These are phyloP conservation scores for Smallanthus sonchifolius DNA, from an alignment of 129 eudicot genomes.

Conservation along the genomic window DNA sequence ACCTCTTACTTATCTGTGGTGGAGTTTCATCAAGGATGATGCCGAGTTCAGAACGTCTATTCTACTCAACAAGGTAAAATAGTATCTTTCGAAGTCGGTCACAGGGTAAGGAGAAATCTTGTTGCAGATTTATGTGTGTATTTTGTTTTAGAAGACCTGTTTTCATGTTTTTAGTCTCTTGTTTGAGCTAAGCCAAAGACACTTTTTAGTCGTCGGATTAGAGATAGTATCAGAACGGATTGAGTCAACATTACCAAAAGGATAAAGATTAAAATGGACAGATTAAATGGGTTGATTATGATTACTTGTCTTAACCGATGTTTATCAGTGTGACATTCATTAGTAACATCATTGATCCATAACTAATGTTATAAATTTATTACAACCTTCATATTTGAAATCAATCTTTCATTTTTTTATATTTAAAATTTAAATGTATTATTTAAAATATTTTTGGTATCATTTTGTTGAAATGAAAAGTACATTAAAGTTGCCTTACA, in stretches of 20 bases:
- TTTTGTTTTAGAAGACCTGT: conserved; percentile 17
- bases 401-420: not conserved
- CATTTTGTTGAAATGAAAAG: not conserved
- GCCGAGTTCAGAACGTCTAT: conserved; percentile 55
- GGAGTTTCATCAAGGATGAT: conserved; percentile 93
- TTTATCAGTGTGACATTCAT: not conserved
- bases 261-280: not conserved
- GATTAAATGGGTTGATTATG: not conserved
- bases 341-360: not conserved
- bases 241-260: not conserved
- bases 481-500: not conserved
- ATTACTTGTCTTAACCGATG: not conserved
- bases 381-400: not conserved
- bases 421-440: not conserved
- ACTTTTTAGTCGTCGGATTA: not conserved
- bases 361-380: not conserved
- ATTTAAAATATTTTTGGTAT: not conserved
- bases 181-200: conserved; percentile 4
- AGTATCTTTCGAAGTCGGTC: conserved; percentile 12
- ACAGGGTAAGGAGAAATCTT: conserved; percentile 8
- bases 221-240: not conserved
- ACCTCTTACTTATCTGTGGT: conserved; percentile 85
- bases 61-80: conserved; percentile 52
- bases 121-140: conserved; percentile 19
- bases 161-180: not conserved